Evolutionary conservation across 225 moss, liverwort and hornwort genomes (phyloP).

Genomic region (Polytrichum commune): DNA sequence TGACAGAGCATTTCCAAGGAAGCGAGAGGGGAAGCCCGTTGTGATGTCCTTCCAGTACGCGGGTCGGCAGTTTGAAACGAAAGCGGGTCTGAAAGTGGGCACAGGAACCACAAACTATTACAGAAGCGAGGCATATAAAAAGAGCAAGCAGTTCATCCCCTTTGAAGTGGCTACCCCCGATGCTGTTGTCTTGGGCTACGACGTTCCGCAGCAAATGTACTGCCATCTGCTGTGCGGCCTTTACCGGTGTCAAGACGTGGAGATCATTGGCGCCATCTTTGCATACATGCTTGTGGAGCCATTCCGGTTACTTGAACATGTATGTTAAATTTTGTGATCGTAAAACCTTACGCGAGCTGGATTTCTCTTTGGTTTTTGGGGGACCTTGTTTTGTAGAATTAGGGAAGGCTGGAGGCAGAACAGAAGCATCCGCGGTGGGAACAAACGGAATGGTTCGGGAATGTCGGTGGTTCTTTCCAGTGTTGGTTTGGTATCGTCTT

Average conservation of each 20-base stretch:
- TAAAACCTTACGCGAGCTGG: too few species aligned
- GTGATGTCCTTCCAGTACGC: conserved; percentile 25
- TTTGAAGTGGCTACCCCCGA: conserved; percentile 30
- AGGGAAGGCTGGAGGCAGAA: too few species aligned
- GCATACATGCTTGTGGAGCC: conserved; percentile 30
- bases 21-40: conserved; percentile 14
- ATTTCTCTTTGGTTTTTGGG: too few species aligned
- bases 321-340: background rate
- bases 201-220: conserved; percentile 36
- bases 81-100: conserved; percentile 30
- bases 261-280: conserved; percentile 31
- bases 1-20: conserved; percentile 23
- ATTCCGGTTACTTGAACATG: conserved; percentile 28
- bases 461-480: too few species aligned
- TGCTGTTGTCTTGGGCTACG: conserved; percentile 21
- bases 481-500: too few species aligned
- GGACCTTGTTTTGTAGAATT: too few species aligned
- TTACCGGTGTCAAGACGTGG: conserved; percentile 40
- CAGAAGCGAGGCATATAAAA: conserved; percentile 25
- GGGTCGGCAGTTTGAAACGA: conserved; percentile 22
- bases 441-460: too few species aligned
- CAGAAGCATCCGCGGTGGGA: too few species aligned
- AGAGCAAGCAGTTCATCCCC: background rate
- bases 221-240: conserved; percentile 55
- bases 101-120: conserved; percentile 13